Evolutionary conservation across 1,139 yeast genomes (phyloP), one percentile per base, ranked within the genome.

Genomic region (Lodderomyces orthopsilosis): DNA sequence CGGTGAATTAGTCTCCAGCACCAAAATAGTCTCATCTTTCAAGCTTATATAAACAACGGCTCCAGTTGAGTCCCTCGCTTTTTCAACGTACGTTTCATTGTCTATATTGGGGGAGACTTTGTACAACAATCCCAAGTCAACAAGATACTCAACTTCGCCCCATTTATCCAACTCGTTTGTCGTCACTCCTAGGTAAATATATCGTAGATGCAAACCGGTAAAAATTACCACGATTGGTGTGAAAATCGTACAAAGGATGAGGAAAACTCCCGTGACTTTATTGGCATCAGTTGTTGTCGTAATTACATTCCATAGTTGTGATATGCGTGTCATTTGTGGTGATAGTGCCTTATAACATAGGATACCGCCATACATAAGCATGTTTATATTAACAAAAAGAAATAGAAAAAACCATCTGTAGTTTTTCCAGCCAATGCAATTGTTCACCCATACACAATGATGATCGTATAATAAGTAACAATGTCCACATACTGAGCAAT

Each of bases 371-470:
- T 88, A 86, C 1, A 65, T 53, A 48, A 89, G 66, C 36, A 85
- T 70, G 49, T 75, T 60, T 32, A 76, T 59, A 49, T 87, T 84
- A 28, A 81, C 66, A 1, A 74, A 30, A 37, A 93, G 63, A 55
- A 84, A 91, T 7, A 65, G 49, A 42, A 86, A 54, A 57, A 93
- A 93, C 75, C 82, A 87, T 37, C 77, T 68, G 62, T 81, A 86
- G 57, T 93, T 93, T 41, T 78, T 72, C 54, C 75, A 75, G 0
- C 97, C 98, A 26, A 93, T 77, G 62, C 98, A 93, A 57, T 87
- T 90, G 64, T 91, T 91, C 46, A 91, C 66, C 96, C 97, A 93
- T n/a, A 89, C 64, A 58, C 98, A 93, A 63, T 93, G 98, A 59
- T 93, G 98, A 59, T 93, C 98, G 53, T 76, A 81, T 48, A 85